Evolutionary conservation across 805 yeast genomes (phyloP), one percentile per base, ranked within the genome.

Genomic region (Grigorovia jiainica): DNA sequence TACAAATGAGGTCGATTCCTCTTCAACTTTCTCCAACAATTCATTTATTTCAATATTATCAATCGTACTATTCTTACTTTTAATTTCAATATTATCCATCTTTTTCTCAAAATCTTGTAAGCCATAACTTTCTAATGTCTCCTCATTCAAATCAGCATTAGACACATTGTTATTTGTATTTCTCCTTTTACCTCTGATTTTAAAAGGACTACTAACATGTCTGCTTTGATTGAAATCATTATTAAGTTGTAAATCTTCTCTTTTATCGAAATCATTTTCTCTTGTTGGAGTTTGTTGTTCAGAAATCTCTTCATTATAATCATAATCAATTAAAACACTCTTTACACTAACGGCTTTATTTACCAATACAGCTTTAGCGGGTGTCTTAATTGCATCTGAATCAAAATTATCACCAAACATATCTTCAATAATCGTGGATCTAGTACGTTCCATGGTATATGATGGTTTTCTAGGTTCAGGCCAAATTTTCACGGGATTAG

Each of bases 181-280:
- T n/a, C n/a, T n/a, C n/a, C n/a, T n/a, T n/a, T 48, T 37, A 21
- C 44, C 43, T 13, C 45, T 34, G 6, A 55, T 54, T 41, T 55
- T 58, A 34, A 58, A 58, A 2, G 63, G 63, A 40, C 61, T 58
- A 13, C 46, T 45, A 21, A 54, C 49, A 40, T 57, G 61, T 4
- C 39, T 27, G 3, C 15, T 27, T 10, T 4, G 31, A 13, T 3
- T 13, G 16, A 27, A 27, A 13, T 2, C 3, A 10, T 27, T n/a
- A 11, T 7, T n/a, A 25, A n/a, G n/a, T 6, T 25, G 16, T 27
- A 13, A 27, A 10, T 7, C n/a, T 11, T 3, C 7, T 10, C 16
- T 13, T 13, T 27, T 13, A 7, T 27, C 16, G 25, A n/a, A 18
- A 18, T n/a, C n/a, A n/a, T n/a, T 46, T 42, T 19, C 31, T 31